Evolutionary conservation across 768 basidiomycete genomes (phyloP).

Genomic region (Auriscalpium vulgare): DNA sequence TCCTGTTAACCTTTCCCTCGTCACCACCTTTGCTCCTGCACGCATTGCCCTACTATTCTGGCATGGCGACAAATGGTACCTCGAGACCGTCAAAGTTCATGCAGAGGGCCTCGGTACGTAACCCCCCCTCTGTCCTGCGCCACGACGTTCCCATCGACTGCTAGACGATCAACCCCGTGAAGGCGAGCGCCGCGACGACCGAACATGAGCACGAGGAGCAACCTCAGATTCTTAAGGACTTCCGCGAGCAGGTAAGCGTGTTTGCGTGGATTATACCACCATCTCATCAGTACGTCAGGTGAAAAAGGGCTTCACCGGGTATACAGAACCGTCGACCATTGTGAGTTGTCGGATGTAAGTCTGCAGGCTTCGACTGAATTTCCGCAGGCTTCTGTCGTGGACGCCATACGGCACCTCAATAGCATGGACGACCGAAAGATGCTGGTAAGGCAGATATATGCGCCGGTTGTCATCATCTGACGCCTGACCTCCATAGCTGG

Average conservation of each 20-base stretch:
- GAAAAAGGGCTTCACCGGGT: not conserved
- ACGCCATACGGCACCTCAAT: slow-evolving; percentile 49
- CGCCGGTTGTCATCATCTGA: not conserved
- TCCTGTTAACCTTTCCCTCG: too few species aligned
- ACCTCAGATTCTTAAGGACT: not conserved
- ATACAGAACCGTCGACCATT: not conserved
- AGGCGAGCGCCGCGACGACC: not conserved
- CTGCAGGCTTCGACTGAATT: not conserved
- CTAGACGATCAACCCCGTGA: not conserved
- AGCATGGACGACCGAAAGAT: slow-evolving; percentile 73
- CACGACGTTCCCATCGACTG: not conserved
- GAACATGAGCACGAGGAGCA: not conserved
- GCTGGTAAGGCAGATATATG: slow-evolving; percentile 37
- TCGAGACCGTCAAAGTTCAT: not conserved
- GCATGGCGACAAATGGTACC: not conserved
- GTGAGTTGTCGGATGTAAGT: not conserved
- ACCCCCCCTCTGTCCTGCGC: not conserved
- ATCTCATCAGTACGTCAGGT: not conserved
- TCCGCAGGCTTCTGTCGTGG: slow-evolving; percentile 49
- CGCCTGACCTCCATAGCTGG: slow-evolving; percentile 42
- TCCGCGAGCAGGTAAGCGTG: slow-evolving; percentile 1
- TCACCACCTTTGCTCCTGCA: too few species aligned
- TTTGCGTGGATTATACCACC: not conserved
- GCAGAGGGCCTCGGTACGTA: not conserved
- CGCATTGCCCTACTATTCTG: too few species aligned